These are phyloP conservation scores for Boletales sp. DNA, from an alignment of 768 basidiomycete genomes.

Conservation along the genomic window DNA sequence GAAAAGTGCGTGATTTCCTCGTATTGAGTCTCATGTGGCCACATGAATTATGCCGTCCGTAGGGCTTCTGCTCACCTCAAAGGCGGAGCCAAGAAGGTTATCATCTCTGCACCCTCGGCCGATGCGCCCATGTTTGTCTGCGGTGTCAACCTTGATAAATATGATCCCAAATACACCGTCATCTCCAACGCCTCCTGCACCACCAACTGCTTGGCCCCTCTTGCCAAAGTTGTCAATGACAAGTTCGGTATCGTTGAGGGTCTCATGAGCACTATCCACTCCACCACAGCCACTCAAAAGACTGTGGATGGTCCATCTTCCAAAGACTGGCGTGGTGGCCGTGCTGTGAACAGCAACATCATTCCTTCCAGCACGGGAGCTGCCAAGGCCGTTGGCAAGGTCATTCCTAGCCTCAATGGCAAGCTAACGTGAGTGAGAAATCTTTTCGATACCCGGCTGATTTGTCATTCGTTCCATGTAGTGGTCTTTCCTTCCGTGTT, in stretches of 20 bases:
- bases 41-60: background rate
- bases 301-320: slow-evolving; percentile 90
- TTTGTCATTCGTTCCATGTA: slow-evolving; percentile 22
- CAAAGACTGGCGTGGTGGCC: slow-evolving; percentile 98
- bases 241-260: slow-evolving; percentile 95
- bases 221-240: slow-evolving; percentile 98
- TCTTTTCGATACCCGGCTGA: background rate
- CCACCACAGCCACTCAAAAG: slow-evolving; percentile 94
- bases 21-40: background rate
- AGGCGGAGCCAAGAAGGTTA: slow-evolving; percentile 99
- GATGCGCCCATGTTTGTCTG: slow-evolving; percentile 94
- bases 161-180: slow-evolving; percentile 86
- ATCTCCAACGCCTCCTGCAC: slow-evolving; percentile 99
- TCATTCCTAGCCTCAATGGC: slow-evolving; percentile 94
- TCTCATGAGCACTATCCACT: slow-evolving; percentile 98
- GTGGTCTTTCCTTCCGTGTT: slow-evolving; percentile 95
- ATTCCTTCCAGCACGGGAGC: slow-evolving; percentile 99
- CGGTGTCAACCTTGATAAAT: slow-evolving; percentile 93
- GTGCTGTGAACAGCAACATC: slow-evolving; percentile 96
- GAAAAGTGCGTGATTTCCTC: slow-evolving; percentile 59
- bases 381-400: slow-evolving; percentile 98
- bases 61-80: slow-evolving; percentile 91
- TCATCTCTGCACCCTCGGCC: slow-evolving; percentile 98
- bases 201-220: slow-evolving; percentile 98
- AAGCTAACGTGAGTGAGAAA: slow-evolving; percentile 83